Base-by-base conservation (phyloP, 148 eudicot species). In the Camellia sinensis region DNA sequence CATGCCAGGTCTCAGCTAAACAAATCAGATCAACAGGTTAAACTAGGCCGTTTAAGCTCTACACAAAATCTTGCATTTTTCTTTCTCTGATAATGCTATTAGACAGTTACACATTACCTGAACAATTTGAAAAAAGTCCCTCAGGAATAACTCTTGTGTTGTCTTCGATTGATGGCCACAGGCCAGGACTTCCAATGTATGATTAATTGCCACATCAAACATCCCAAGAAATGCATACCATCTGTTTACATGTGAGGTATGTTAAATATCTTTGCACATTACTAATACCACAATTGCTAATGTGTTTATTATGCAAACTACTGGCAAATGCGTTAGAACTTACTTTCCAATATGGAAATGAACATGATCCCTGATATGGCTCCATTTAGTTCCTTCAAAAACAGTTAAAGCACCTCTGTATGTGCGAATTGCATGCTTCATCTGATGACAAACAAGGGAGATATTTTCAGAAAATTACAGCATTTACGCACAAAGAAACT, bases 301-400 rank as follows among this genome's bases (percentile, higher is more conserved):
- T 54, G 70, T 53, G 7, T 52, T 83, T 52, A 79, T 52, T 57
- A 48, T 53, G 5, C 67, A 76, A 65, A 45, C 15, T 41, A 74
- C 69, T 81, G 52, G 68, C 18, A 83, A 59, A 48, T 41, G 57
- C 53, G 56, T 78, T 68, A 61, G 15, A 84, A 75, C 91, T 89
- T 89, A 96, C 99, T 91, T 93, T 77, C 99, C 99, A 74, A 96
- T 89, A 82, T 92, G 92, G 78, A 93, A 96, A 84, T 94, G 98
- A 66, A 94, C 90, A 83, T 94, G 99, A 78, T 96, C 97, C 80
- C 89, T 85, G 84, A 96, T 96, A 80, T 86, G 89, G 78, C 89
- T 91, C 99, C 99, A 96, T 57, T 91, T 82, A 45, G 94, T 93
- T 78, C 94, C 95, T 82, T 83, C 87, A 82, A 96, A 91, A 63